These are phyloP conservation scores for Hypholoma fasciculare DNA, from an alignment of 768 basidiomycete genomes.

Conservation along the genomic window DNA sequence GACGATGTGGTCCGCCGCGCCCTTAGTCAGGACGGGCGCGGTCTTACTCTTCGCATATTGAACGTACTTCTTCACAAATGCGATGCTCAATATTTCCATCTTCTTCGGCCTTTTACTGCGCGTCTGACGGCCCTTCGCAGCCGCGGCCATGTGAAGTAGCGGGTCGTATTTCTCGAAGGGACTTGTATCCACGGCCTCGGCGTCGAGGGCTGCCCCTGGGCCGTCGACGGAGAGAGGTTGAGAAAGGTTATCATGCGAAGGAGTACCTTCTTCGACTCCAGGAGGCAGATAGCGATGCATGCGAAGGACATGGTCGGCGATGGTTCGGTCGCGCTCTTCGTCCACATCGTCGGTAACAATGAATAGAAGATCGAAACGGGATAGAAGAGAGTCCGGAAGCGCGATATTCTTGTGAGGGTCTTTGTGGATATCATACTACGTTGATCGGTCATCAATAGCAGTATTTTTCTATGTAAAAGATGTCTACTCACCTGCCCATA, in stretches of 20 bases:
- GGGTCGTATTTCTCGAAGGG: conserved; percentile 98
- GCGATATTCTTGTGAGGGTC: conserved; percentile 99
- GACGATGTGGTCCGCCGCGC: conserved; percentile 93
- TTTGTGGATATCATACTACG: conserved; percentile 97
- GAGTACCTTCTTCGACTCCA: conserved; percentile 95
- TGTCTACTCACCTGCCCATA: conserved; percentile 79
- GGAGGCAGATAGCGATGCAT: conserved; percentile 97
- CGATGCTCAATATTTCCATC: conserved; percentile 86
- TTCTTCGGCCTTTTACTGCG: conserved; percentile 61
- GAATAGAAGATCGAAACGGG: conserved; percentile 98
- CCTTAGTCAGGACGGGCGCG: conserved; percentile 84
- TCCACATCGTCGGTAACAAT: conserved; percentile 98
- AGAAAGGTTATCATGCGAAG: conserved; percentile 80
- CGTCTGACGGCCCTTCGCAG: conserved; percentile 47
- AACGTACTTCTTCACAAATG: conserved; percentile 98
- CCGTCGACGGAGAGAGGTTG: conserved; percentile 90
- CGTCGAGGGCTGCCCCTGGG: conserved; percentile 53
- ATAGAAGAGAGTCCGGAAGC: conserved; percentile 94
- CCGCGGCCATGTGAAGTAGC: conserved; percentile 84
- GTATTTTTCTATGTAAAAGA: conserved; percentile 7
- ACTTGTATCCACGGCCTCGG: conserved; percentile 65
- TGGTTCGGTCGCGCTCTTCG: conserved; percentile 88
- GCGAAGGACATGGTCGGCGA: conserved; percentile 96
- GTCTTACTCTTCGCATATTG: conserved; percentile 94
- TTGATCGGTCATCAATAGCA: conserved; percentile 11